phyloP scores from a whole-genome alignment of 2,329 filamentous ascomycete genomes.

The Alternaria arbusti region DNA sequence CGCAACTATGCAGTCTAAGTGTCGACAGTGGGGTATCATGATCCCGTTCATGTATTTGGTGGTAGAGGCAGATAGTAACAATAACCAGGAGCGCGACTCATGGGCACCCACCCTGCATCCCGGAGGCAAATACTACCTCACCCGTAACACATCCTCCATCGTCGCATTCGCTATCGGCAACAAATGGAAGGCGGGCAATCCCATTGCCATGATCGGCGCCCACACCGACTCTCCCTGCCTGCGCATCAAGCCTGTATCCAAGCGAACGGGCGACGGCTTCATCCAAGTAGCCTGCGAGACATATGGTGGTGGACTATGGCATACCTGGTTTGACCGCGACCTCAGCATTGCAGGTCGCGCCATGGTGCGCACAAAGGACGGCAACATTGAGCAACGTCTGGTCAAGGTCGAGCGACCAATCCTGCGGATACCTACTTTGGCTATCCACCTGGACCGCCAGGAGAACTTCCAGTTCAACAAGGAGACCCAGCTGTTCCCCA shows the following conservation, averaged over 20 bases:
- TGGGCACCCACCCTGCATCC: constrained; percentile 82
- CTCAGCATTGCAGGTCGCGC: constrained; percentile 87
- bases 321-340: constrained; percentile 97
- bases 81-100: constrained; percentile 76
- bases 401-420: constrained; percentile 91
- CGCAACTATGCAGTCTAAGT: background rate
- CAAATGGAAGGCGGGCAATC: constrained; percentile 90
- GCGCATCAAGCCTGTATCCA: constrained; percentile 91
- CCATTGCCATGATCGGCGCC: constrained; percentile 89
- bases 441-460: constrained; percentile 89
- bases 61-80: background rate
- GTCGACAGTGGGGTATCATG: background rate
- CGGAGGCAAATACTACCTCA: constrained; percentile 95
- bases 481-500: constrained; percentile 93
- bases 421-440: constrained; percentile 88
- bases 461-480: constrained; percentile 93
- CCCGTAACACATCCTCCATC: constrained; percentile 89
- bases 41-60: background rate
- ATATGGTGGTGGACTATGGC: constrained; percentile 96
- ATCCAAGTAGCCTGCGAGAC: constrained; percentile 95
- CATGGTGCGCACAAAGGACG: constrained; percentile 76
- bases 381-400: constrained; percentile 80
- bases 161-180: constrained; percentile 90
- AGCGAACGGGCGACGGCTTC: constrained; percentile 84
- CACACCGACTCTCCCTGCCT: constrained; percentile 95